A percentile compares a stretch with the other conserved stretches of the same genome.
Evolutionary conservation across 75 land plant genomes (phyloP).

Genomic region (Adiantum capillusveneris): DNA sequence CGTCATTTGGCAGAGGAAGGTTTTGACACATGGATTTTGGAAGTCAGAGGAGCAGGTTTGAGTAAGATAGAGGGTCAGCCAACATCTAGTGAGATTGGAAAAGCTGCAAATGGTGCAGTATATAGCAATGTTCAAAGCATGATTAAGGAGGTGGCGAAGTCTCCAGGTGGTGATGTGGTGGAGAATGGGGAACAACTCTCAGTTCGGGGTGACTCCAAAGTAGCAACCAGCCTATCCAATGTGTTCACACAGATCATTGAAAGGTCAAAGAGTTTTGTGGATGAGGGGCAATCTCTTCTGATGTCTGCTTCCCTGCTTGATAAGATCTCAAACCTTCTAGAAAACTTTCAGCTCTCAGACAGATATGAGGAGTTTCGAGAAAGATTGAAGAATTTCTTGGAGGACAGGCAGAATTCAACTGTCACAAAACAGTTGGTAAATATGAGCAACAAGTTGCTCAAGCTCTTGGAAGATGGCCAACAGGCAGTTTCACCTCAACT

Average conservation of each 20-base stretch:
- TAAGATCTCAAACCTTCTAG: slow-evolving; percentile 63
- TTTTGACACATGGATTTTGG: slow-evolving; percentile 97
- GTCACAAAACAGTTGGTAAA: slow-evolving; percentile 62
- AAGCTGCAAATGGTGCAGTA: slow-evolving; percentile 18
- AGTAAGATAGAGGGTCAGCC: slow-evolving; percentile 46
- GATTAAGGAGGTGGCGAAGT: background rate
- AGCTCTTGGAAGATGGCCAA: slow-evolving; percentile 77
- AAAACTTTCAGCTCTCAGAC: slow-evolving; percentile 53
- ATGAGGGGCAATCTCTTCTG: slow-evolving; percentile 62
- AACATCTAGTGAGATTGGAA: slow-evolving; percentile 10
- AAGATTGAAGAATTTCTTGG: slow-evolving; percentile 48
- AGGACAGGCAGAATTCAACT: slow-evolving; percentile 56
- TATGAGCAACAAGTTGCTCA: slow-evolving; percentile 59
- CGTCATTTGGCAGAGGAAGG: slow-evolving; percentile 80
- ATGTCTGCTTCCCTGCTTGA: slow-evolving; percentile 68
- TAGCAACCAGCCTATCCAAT: slow-evolving; percentile 47
- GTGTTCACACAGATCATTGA: slow-evolving; percentile 52
- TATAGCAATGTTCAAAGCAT: background rate
- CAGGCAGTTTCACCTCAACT: slow-evolving; percentile 73
- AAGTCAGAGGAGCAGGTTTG: slow-evolving; percentile 92
- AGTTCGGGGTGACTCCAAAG: slow-evolving; percentile 39
- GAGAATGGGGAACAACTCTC: slow-evolving; percentile 11
- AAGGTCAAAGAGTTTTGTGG: slow-evolving; percentile 53
- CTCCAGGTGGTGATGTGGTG: slow-evolving; percentile 10
- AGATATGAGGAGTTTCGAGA: slow-evolving; percentile 70